Base-by-base conservation (phyloP, 352 stramenopile genomes). In the Globisporangium solare region DNA sequence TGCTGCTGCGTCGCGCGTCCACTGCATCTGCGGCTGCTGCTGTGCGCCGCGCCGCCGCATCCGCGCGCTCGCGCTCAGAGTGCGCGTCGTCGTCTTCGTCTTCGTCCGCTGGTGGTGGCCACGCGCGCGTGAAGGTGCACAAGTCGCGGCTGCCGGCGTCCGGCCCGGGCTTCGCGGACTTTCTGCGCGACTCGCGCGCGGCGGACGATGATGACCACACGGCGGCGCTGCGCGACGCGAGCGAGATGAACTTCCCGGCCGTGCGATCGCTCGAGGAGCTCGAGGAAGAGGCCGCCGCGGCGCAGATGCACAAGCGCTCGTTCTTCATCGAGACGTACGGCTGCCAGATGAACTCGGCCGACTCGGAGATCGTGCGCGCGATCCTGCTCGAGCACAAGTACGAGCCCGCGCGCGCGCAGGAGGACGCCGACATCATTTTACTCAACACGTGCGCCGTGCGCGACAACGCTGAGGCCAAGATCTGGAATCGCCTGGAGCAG, bases 331-430 rank as follows among this genome's bases (percentile, higher is more conserved):
- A 94, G 62, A 99, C 96, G 13, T 99, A 99, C 76, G 97, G 97
- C 10, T 99, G 97, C 83, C 96, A 99, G 83, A 99, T 99, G 97
- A 99, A 99, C 76, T 94, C 98, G 50, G 94, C 91, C 58, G 97
- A 99, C 77, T 98, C 88, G 51, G 97, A 99, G 67, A 98, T 99
- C 73, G 96, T 99, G 45, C 83, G 89, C 17, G 82, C 89, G 35
- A 94, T 99, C 39, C 73, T 99, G 24, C 61, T 97, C 41, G 72
- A 87, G 55, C 46, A 73, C 39, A 72, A 65, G 31, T 94, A 89
- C 70, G 59, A 82, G 12, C 65, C 90, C 31, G 81, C 84, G 6
- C 15, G 59, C 17, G 64, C 77, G 5, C 74, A 85, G 50, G 80
- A 93, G 11, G 70, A 85, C 13, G 94, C 96, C 35, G 91, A 98